Evolutionary conservation across 306 rosid genomes (phyloP).

Genomic region (Echinosophora koreensis): DNA sequence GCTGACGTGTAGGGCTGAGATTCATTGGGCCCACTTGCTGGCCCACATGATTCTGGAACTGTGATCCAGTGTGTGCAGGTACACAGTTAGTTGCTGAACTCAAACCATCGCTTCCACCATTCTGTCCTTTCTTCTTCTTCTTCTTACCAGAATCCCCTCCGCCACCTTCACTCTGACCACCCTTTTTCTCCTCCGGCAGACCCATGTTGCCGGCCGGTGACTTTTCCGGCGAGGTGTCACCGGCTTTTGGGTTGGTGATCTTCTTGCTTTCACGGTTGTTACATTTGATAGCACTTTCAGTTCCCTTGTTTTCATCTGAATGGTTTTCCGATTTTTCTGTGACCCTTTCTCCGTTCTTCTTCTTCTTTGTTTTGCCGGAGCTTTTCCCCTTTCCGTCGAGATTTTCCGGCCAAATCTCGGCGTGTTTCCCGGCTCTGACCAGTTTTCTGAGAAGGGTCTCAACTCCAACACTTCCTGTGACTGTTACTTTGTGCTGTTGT

Average conservation of each 20-base stretch:
- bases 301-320: constrained; percentile 42
- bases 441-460: constrained; percentile 74
- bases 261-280: constrained; percentile 38
- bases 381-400: constrained; percentile 50
- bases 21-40: constrained; percentile 44
- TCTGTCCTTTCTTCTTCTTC: constrained; percentile 63
- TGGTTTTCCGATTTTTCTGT: constrained; percentile 43
- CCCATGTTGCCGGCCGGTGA: constrained; percentile 29
- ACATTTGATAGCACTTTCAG: constrained; percentile 43
- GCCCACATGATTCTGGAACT: constrained; percentile 46
- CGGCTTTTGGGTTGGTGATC: constrained; percentile 38
- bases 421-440: constrained; percentile 71
- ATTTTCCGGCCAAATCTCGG: constrained; percentile 79
- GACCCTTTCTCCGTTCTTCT: constrained; percentile 45
- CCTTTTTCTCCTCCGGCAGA: constrained; percentile 31
- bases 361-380: constrained; percentile 50
- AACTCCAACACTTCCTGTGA: constrained; percentile 68
- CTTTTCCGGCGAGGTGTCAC: constrained; percentile 42
- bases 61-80: constrained; percentile 56
- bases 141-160: constrained; percentile 55
- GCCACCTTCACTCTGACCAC: constrained; percentile 41
- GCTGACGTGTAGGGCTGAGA: constrained; percentile 60
- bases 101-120: constrained; percentile 36
- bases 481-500: constrained; percentile 77
- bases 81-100: constrained; percentile 33